Conservation (phyloP, 176 grass and related monocot species). For the Puya raimondii region DNA sequence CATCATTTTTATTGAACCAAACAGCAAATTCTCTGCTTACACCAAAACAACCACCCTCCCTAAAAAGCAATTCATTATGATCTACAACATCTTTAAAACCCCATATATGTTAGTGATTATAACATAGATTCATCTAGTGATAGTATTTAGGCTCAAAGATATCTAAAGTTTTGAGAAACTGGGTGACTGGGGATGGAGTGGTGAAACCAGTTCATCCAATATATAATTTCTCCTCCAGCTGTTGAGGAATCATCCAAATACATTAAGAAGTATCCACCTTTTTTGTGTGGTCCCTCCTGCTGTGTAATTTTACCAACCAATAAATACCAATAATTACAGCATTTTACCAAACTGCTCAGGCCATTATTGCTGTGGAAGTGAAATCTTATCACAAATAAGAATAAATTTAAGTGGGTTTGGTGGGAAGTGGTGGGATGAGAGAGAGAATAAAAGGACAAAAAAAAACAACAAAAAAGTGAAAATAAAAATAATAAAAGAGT, state of each 20-base stretch:
- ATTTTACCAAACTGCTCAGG: neutral
- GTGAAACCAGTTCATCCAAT: neutral
- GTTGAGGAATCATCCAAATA: neutral
- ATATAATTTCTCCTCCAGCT: neutral
- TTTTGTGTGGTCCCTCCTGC: neutral
- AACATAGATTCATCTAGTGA: too few relatives aligned
- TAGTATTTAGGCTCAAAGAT: too few relatives aligned
- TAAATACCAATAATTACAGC: neutral
- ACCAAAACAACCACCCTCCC: too few relatives aligned
- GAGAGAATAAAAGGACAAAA: neutral
- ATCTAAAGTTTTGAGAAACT: too few relatives aligned
- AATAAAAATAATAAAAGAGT: neutral
- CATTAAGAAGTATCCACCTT: neutral
- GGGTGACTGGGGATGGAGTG: neutral
- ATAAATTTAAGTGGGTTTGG: conserved; percentile 1
- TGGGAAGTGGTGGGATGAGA: conserved; percentile 1
- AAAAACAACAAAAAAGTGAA: neutral
- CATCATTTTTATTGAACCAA: too few relatives aligned
- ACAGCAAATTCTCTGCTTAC: too few relatives aligned
- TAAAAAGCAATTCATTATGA: too few relatives aligned
- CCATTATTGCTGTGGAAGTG: neutral
- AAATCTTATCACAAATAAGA: neutral
- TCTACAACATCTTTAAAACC: too few relatives aligned
- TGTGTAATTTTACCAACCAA: neutral
- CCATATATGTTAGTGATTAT: too few relatives aligned